Conservation (phyloP, 305 asterid genomes). For the Plantago coronopus region DNA sequence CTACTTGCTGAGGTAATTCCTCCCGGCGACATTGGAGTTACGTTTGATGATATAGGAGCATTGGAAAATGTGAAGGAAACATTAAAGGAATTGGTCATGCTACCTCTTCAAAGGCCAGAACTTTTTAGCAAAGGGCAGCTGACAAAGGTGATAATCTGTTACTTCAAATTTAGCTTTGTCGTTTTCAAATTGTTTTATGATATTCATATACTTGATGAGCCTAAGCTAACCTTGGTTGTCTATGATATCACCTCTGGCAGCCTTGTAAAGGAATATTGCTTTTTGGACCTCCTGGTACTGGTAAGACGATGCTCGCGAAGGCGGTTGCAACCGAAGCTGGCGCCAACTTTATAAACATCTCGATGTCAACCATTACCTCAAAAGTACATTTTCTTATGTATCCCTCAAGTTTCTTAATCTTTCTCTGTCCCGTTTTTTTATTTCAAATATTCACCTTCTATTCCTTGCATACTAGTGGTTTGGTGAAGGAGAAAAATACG, state of each 20-base stretch:
- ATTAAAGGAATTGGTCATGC: slow-evolving; percentile 85
- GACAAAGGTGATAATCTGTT: slow-evolving; percentile 51
- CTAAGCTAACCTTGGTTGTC: slow-evolving; percentile 14
- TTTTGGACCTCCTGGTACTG: slow-evolving; percentile 94
- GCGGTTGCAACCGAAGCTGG: slow-evolving; percentile 97
- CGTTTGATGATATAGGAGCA: slow-evolving; percentile 87
- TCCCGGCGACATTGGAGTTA: slow-evolving; percentile 84
- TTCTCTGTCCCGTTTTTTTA: slow-evolving; percentile 4
- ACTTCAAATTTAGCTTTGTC: slow-evolving; percentile 13
- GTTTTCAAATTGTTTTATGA: background rate
- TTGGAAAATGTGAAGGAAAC: slow-evolving; percentile 89
- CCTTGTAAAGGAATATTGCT: slow-evolving; percentile 96
- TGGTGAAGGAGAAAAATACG: slow-evolving; percentile 92
- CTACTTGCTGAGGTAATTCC: slow-evolving; percentile 88
- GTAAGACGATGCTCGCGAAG: slow-evolving; percentile 95
- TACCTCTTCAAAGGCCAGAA: slow-evolving; percentile 91
- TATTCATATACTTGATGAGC: too few species aligned
- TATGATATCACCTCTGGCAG: slow-evolving; percentile 39
- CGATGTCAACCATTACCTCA: slow-evolving; percentile 88
- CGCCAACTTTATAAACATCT: slow-evolving; percentile 87
- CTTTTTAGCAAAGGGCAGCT: slow-evolving; percentile 84
- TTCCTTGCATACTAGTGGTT: slow-evolving; percentile 62
- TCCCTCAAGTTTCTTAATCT: background rate
- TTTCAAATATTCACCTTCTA: background rate
- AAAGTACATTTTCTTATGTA: slow-evolving; percentile 46